Conservation (phyloP, 1,139 yeast species). For the Candida pseudoviswanathii region DNA sequence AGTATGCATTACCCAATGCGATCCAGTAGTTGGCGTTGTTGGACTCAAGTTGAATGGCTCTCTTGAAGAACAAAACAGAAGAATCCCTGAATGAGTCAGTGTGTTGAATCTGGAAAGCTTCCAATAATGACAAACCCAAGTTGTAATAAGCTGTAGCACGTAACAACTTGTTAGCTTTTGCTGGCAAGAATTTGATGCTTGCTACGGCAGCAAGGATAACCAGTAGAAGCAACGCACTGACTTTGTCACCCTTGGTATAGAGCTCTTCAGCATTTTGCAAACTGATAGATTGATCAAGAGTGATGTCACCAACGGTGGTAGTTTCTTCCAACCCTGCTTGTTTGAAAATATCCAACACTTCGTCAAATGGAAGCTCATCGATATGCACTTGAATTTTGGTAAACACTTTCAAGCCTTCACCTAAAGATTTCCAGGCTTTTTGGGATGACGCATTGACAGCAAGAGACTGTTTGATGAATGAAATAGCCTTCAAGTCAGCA, state of each 20-base stretch:
- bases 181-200: slow-evolving; percentile 32
- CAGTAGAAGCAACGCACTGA: slow-evolving; percentile 24
- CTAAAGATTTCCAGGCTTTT: slow-evolving; percentile 56
- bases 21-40: slow-evolving; percentile 78
- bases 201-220: slow-evolving; percentile 32
- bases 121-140: slow-evolving; percentile 65
- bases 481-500: slow-evolving; percentile 47
- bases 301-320: slow-evolving; percentile 3
- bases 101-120: slow-evolving; percentile 41
- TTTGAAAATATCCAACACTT: slow-evolving; percentile 34
- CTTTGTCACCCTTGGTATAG: slow-evolving; percentile 19
- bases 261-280: slow-evolving; percentile 15
- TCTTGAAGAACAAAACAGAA: slow-evolving; percentile 60
- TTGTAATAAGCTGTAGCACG: slow-evolving; percentile 68
- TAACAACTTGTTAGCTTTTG: slow-evolving; percentile 46
- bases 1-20: slow-evolving; percentile 72
- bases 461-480: slow-evolving; percentile 46
- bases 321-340: slow-evolving; percentile 5
- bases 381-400: slow-evolving; percentile 46
- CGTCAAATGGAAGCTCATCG: slow-evolving; percentile 46
- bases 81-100: slow-evolving; percentile 33
- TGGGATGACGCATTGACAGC: slow-evolving; percentile 39
- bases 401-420: slow-evolving; percentile 52
- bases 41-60: slow-evolving; percentile 71
- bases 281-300: slow-evolving; percentile 12